phyloP scores from a whole-genome alignment of 2,329 filamentous ascomycete species.

The Fusarium phyllophilum region DNA sequence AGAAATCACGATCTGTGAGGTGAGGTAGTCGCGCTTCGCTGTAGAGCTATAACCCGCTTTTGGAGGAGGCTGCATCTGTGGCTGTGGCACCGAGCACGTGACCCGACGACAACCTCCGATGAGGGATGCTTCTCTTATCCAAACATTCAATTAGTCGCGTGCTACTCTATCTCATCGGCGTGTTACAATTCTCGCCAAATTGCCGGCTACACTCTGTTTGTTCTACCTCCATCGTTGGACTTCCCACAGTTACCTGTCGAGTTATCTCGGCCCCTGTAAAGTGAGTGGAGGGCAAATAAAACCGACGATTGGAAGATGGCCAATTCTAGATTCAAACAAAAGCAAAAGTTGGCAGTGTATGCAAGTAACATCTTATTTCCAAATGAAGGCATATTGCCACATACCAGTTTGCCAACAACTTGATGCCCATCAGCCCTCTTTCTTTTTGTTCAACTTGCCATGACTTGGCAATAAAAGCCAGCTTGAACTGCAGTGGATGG shows the following conservation, averaged over 20 bases:
- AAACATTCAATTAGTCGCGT: background rate
- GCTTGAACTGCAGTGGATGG: background rate
- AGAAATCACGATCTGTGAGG: conserved; percentile 14
- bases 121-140: background rate
- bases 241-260: background rate
- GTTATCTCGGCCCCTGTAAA: background rate
- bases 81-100: conserved; percentile 21
- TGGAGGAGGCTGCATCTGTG: conserved; percentile 9
- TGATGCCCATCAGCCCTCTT: background rate
- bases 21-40: background rate
- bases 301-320: background rate
- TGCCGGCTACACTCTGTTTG: background rate
- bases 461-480: background rate
- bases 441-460: background rate
- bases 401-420: background rate
- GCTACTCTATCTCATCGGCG: background rate
- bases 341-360: conserved; percentile 6
- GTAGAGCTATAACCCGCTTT: conserved; percentile 10
- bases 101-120: background rate
- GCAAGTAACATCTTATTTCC: background rate
- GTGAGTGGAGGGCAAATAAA: background rate
- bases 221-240: background rate
- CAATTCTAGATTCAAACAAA: conserved; percentile 1
- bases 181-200: background rate
- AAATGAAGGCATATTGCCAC: background rate